These are phyloP conservation scores for Rutidosis leptorrhynchoides DNA, from an alignment of 129 eudicot genomes.

Conservation along the genomic window DNA sequence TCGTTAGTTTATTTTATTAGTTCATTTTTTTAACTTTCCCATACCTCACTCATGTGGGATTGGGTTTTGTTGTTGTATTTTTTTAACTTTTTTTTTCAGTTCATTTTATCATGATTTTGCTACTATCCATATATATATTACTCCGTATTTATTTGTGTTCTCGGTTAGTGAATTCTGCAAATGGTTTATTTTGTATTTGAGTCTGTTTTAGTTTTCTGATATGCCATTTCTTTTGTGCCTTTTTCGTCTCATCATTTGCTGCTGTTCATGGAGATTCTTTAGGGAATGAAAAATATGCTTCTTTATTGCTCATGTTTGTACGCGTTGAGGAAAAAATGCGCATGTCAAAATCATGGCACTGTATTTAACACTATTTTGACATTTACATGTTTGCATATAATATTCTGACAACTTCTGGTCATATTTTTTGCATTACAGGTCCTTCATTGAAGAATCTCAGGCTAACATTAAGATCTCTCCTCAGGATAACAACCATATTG, in stretches of 20 bases:
- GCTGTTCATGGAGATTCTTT: conserved; percentile 11
- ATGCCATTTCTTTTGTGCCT: background rate
- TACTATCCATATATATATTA: background rate
- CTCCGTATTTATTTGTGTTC: background rate
- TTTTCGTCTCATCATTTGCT: conserved; percentile 2
- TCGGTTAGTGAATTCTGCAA: background rate
- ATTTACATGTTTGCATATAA: background rate
- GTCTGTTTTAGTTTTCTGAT: background rate
- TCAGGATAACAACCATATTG: conserved; percentile 64
- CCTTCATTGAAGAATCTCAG: conserved; percentile 79
- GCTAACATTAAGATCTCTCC: conserved; percentile 88
- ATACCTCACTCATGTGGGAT: no score
- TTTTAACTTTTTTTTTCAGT: background rate
- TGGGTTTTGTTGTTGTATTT: no score
- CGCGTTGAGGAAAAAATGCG: conserved; percentile 1
- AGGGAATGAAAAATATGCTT: conserved; percentile 5
- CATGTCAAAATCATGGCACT: conserved; percentile 5
- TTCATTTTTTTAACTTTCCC: no score
- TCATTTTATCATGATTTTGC: conserved; percentile 10
- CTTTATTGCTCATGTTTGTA: conserved; percentile 9
- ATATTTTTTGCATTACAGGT: conserved; percentile 42
- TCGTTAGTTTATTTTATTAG: no score
- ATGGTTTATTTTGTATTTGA: background rate
- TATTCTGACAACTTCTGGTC: conserved; percentile 13
- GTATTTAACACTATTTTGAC: background rate